Evolutionary conservation across 176 grass and related monocot genomes (phyloP).

Genomic region (Poa annua): DNA sequence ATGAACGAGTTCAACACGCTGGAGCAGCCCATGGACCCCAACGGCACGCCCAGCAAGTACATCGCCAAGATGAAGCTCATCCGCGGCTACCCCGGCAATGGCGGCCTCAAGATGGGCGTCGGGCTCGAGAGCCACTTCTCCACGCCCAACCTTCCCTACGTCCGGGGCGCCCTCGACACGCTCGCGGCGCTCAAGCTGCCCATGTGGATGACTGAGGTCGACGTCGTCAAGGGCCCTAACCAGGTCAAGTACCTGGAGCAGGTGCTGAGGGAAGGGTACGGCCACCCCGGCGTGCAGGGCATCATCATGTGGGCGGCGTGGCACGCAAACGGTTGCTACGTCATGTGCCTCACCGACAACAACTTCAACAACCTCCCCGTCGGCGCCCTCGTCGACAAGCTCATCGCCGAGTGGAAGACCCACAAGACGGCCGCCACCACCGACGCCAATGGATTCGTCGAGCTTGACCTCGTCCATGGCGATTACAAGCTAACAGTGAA

Average conservation of each 20-base stretch:
- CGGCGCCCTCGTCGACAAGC: slow-evolving; percentile 56
- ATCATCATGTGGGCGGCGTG: slow-evolving; percentile 69
- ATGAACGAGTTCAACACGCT: slow-evolving; percentile 76
- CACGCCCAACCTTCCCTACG: slow-evolving; percentile 54
- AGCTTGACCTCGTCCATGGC: slow-evolving; percentile 52
- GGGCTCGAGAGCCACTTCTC: slow-evolving; percentile 67
- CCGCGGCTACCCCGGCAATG: slow-evolving; percentile 11
- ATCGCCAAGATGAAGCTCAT: slow-evolving; percentile 54
- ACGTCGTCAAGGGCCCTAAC: slow-evolving; percentile 39
- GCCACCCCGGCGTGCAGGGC: slow-evolving; percentile 64
- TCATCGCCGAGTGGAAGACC: slow-evolving; percentile 62
- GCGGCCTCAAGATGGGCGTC: slow-evolving; percentile 40
- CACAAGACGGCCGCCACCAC: slow-evolving; percentile 6
- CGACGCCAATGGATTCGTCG: slow-evolving; percentile 36
- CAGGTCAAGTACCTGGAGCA: slow-evolving; percentile 56
- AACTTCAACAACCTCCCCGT: slow-evolving; percentile 56
- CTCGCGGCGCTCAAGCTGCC: slow-evolving; percentile 51
- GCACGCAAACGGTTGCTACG: slow-evolving; percentile 52
- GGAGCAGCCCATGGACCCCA: slow-evolving; percentile 46
- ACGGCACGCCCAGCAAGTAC: slow-evolving; percentile 43
- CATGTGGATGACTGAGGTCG: slow-evolving; percentile 84
- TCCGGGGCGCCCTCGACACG: slow-evolving; percentile 54
- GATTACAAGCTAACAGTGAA: slow-evolving; percentile 50
- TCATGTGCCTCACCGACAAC: slow-evolving; percentile 70
- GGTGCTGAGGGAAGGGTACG: slow-evolving; percentile 63